Base-by-base conservation (phyloP, 2,329 filamentous ascomycete species). In the Fusarium pseudograminearum region DNA sequence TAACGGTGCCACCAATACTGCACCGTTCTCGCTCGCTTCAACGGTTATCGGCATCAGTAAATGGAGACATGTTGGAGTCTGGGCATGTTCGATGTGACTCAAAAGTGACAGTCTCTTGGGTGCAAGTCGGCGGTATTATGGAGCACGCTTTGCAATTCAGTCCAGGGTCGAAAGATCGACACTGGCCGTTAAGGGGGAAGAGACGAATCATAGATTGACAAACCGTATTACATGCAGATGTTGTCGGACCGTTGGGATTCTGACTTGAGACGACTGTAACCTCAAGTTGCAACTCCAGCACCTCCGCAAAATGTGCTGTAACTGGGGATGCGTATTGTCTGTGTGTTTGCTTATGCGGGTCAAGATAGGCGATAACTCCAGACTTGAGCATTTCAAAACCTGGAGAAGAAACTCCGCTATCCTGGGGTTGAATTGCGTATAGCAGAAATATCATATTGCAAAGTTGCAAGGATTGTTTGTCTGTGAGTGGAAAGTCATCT, bases 1-100 rank as follows among this genome's bases (percentile, higher is more conserved):
- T 4, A 20, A 7, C 20, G 52, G 50, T 57, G 51, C 18, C 57
- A 57, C 64, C 62, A 67, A 52, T 52, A 40, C 62, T 47, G 45
- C 62, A 57, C 62, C 62, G 57, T 67, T 66, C 41, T 45, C n/a
- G 30, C 28, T n/a, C 30, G 40, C 15, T 31, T 41, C 28, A 45
- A 58, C 63, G 57, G 65, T 24, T 67, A 51, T 59, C 63, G 63
- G 63, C 62, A 67, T 62, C n/a, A 46, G 9, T 6, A 22, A 40
- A 34, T 31, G 26, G 22, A 44, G n/a, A 28, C 10, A 5, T 18
- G n/a, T 28, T 36, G 9, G 10, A n/a, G 18, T 38, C 8, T 33
- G 24, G 11, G 10, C 22, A 57, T 38, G 38, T 20, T 16, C n/a
- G 31, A 34, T 22, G 30, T 33, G 22, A 20, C 22, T 33, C 20